Evolutionary conservation across 805 yeast species (phyloP), one percentile per base, ranked within the genome.

Genomic region (Pichia kluyveri): DNA sequence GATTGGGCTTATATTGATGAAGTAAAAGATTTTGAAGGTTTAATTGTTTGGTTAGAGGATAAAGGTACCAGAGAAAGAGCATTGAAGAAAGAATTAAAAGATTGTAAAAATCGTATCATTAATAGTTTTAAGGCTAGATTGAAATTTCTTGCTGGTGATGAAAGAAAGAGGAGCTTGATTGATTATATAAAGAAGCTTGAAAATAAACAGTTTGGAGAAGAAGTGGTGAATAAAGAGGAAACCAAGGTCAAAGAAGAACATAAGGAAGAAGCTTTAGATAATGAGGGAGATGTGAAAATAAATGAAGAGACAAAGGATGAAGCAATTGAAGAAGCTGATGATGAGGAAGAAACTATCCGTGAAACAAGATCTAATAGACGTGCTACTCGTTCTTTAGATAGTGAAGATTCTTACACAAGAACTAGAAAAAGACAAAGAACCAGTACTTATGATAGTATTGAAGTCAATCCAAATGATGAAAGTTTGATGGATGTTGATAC

Each of bases 1-100:
- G 76, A 77, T 37, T 89, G 97, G 97, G 76, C 83, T 47, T 86
- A 63, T 55, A 76, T 80, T 54, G 95, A 88, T 54, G 67, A 60
- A 2, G 69, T 74, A 0, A 76, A 72, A n/a, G 82, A 83, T 38
- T 62, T 88, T 32, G 77, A 75, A 1, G 60, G 60, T 14, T 59
- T 90, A 27, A 49, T 82, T 9, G 60, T 65, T n/a, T 83, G 91
- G 87, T 68, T 89, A 44, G 81, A 83, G 55, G 80, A 77, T 5
- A 79, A 82, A 75, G 96, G 96, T 3, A 69, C 68, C 45, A 68
- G 95, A 42, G 97, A 89, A 59, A 72, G 79, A 17, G 71, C 68
- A 37, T 70, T 90, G 42, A 67, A 77, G 38, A 83, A 82, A 55
- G 95, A 85, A 56, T 60, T 86, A 40, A 60, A 66, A 8, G 63